A percentile compares a stretch with the other conserved stretches of the same genome.
These are phyloP conservation scores for Leptographium flavum DNA, from an alignment of 2,329 filamentous ascomycete genomes.

Conservation along the genomic window DNA sequence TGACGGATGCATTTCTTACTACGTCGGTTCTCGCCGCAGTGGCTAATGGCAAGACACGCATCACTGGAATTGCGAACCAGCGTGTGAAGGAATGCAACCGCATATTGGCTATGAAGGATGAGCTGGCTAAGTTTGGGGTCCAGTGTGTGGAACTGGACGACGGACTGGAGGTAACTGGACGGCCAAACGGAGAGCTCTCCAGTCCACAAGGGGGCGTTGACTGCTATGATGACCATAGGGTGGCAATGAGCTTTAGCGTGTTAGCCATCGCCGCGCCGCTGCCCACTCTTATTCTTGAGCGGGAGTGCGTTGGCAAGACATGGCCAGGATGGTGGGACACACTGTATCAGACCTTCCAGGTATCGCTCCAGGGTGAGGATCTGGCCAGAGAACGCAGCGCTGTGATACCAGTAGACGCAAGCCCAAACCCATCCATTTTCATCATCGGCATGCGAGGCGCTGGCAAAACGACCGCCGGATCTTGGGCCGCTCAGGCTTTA, in stretches of 20 bases:
- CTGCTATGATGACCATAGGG: conserved; percentile 95
- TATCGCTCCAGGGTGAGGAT: conserved; percentile 64
- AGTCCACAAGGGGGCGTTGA: conserved; percentile 55
- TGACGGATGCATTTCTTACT: conserved; percentile 97
- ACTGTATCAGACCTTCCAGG: conserved; percentile 63
- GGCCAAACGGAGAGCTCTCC: conserved; percentile 29
- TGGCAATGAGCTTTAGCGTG: conserved; percentile 97
- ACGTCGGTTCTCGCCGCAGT: conserved; percentile 88
- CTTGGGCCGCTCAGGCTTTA: conserved; percentile 66
- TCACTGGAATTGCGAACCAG: conserved; percentile 92
- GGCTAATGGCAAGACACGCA: conserved; percentile 67
- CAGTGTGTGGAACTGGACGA: conserved; percentile 78
- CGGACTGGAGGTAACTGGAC: conserved; percentile 64
- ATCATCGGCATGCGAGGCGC: conserved; percentile 96
- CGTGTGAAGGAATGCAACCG: conserved; percentile 97
- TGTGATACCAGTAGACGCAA: background rate
- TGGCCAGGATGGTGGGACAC: conserved; percentile 99
- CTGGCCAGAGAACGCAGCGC: conserved; percentile 12
- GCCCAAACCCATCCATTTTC: conserved; percentile 56
- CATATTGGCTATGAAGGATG: conserved; percentile 87
- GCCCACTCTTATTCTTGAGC: conserved; percentile 68
- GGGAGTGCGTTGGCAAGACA: conserved; percentile 90
- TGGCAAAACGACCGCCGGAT: conserved; percentile 86
- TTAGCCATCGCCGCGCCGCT: conserved; percentile 57
- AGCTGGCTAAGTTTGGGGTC: conserved; percentile 88